Evolutionary conservation across 495 filamentous ascomycete species (phyloP).

Genomic region (Trypethelium eluteriae): DNA sequence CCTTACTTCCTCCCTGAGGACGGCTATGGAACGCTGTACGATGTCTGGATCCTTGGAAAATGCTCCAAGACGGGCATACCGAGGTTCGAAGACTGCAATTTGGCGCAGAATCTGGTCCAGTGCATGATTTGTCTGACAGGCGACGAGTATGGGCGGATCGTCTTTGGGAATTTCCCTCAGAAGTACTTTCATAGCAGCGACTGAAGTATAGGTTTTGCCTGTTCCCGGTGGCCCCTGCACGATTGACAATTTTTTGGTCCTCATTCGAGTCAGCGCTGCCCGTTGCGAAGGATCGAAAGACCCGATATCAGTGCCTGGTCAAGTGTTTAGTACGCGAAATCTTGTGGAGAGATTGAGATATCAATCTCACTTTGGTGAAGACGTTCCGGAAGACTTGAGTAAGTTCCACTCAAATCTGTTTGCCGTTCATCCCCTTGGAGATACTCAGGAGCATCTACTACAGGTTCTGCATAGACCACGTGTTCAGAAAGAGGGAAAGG

Average conservation of each 20-base stretch:
- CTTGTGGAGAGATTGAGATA: slow-evolving; percentile 30
- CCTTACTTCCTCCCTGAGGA: slow-evolving; percentile 40
- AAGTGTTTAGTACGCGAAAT: slow-evolving; percentile 44
- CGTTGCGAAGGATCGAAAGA: slow-evolving; percentile 64
- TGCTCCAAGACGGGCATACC: slow-evolving; percentile 72
- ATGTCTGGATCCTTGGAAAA: slow-evolving; percentile 61
- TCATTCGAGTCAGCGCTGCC: slow-evolving; percentile 56
- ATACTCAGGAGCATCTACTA: slow-evolving; percentile 45
- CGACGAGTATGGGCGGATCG: slow-evolving; percentile 67
- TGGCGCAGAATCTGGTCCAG: slow-evolving; percentile 74
- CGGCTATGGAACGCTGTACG: slow-evolving; percentile 56
- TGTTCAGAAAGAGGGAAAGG: slow-evolving; percentile 58
- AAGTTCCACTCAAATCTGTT: slow-evolving; percentile 5
- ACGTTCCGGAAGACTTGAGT: not conserved
- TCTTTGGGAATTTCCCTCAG: slow-evolving; percentile 51
- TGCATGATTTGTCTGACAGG: slow-evolving; percentile 90
- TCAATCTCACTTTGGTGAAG: slow-evolving; percentile 16
- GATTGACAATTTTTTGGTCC: slow-evolving; percentile 67
- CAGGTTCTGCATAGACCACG: slow-evolving; percentile 46
- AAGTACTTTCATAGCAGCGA: slow-evolving; percentile 61
- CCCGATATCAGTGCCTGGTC: slow-evolving; percentile 44
- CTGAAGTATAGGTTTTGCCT: slow-evolving; percentile 75
- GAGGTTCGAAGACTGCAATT: slow-evolving; percentile 54
- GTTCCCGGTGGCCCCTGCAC: slow-evolving; percentile 90
- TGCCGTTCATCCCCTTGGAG: slow-evolving; percentile 31